A percentile compares a stretch with the other conserved stretches of the same genome.
Evolutionary conservation across 176 grass and related monocot species (phyloP).

Genomic region (Panicum miliaceum): DNA sequence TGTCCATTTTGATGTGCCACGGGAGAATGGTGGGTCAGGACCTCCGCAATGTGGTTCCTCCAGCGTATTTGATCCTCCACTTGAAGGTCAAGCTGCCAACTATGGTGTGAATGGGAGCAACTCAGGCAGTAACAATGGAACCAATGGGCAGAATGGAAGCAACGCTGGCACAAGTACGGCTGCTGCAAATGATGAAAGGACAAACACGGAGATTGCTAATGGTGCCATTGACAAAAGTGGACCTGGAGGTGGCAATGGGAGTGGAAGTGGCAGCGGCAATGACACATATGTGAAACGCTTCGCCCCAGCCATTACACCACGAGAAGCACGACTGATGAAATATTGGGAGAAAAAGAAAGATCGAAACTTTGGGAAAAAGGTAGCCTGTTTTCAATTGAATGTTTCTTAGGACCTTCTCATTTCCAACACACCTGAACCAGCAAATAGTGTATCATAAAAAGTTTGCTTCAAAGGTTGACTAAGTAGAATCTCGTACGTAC

Average conservation of each 20-base stretch:
- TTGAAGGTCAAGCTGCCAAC: conserved; percentile 76
- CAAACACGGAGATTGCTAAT: conserved; percentile 59
- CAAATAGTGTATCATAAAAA: background rate
- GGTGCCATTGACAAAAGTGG: conserved; percentile 46
- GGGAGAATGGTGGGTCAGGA: conserved; percentile 41
- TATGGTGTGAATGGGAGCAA: conserved; percentile 63
- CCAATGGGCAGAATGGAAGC: conserved; percentile 66
- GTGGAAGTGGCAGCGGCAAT: conserved; percentile 56
- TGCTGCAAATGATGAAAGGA: conserved; percentile 40
- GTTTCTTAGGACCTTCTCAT: background rate
- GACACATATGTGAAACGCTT: conserved; percentile 53
- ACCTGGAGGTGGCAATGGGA: conserved; percentile 40
- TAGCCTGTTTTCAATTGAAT: conserved; percentile 47
- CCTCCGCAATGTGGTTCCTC: conserved; percentile 51
- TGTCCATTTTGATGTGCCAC: background rate
- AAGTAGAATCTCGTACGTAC: conserved; percentile 1
- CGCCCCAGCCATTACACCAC: background rate
- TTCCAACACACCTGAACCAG: background rate
- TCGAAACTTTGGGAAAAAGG: conserved; percentile 88
- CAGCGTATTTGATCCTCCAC: conserved; percentile 47
- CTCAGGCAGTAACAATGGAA: conserved; percentile 76
- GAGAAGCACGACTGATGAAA: conserved; percentile 47
- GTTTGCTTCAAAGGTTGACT: background rate
- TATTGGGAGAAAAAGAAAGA: conserved; percentile 80
- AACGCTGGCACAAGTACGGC: conserved; percentile 33